Percentiles rank a stretch among this genome's conserved stretches.
These are phyloP conservation scores for Lepidium campestre DNA, from an alignment of 441 rosid species.

Conservation along the genomic window DNA sequence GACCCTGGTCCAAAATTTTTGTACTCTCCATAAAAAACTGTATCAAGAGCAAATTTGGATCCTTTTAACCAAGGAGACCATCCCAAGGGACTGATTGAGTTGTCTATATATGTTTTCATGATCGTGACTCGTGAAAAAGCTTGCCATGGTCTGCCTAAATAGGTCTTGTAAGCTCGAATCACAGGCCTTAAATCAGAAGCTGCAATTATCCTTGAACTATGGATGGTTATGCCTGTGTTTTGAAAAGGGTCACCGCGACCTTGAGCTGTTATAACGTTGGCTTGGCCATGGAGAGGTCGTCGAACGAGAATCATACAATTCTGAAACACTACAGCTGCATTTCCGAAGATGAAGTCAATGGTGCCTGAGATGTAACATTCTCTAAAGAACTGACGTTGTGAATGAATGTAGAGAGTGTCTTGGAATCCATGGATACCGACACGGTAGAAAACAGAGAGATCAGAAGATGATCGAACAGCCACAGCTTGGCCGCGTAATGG, in stretches of 20 bases:
- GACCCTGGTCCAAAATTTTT: conserved; percentile 58
- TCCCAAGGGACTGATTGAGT: conserved; percentile 24
- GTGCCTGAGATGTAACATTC: conserved; percentile 63
- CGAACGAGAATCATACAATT: conserved; percentile 27
- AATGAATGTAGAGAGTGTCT: conserved; percentile 75
- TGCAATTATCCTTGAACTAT: conserved; percentile 29
- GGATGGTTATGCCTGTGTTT: conserved; percentile 32
- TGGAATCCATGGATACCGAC: conserved; percentile 74
- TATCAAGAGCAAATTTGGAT: conserved; percentile 49
- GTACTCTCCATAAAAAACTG: conserved; percentile 74
- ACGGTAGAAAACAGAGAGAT: conserved; percentile 81
- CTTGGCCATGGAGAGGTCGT: conserved; percentile 25
- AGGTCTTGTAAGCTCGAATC: conserved; percentile 21
- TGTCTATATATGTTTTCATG: conserved; percentile 27
- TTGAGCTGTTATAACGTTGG: conserved; percentile 30
- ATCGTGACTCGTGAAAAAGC: conserved; percentile 28
- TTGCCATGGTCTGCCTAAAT: conserved; percentile 32
- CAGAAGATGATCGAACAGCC: conserved; percentile 80
- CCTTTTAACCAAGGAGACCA: conserved; percentile 37
- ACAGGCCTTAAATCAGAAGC: conserved; percentile 28
- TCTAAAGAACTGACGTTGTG: conserved; percentile 74
- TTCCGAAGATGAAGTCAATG: conserved; percentile 31
- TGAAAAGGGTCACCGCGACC: conserved; percentile 30
- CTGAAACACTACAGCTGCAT: conserved; percentile 33
- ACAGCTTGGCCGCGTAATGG: conserved; percentile 78